Percentiles rank a stretch among this genome's conserved stretches.
Conservation (phyloP, 805 yeast species). For the Isabelozyma pseudorhagii region DNA sequence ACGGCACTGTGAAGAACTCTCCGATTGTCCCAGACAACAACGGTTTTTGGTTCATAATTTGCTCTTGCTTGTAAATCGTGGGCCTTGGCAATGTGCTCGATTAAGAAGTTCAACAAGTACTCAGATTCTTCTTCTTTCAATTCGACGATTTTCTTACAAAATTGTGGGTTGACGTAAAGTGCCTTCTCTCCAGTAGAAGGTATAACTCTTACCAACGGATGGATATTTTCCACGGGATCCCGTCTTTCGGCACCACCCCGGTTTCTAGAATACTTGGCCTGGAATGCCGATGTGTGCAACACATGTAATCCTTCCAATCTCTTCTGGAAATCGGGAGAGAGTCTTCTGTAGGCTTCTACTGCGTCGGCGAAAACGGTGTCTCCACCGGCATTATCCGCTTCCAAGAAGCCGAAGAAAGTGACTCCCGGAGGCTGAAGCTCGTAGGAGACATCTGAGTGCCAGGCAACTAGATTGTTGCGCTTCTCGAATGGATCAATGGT, state of each 20-base stretch:
- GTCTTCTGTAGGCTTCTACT: conserved; percentile 37
- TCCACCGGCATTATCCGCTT: conserved; percentile 38
- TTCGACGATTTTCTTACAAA: conserved; percentile 34
- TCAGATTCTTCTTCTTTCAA: conserved; percentile 37
- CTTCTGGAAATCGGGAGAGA: conserved; percentile 35
- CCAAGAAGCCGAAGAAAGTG: conserved; percentile 35
- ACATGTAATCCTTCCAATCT: conserved; percentile 33
- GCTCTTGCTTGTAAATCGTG: conserved; percentile 40
- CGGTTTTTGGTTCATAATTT: conserved; percentile 31
- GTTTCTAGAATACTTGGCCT: conserved; percentile 23
- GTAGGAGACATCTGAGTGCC: conserved; percentile 38
- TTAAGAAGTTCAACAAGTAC: conserved; percentile 30
- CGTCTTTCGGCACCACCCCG: conserved; percentile 31
- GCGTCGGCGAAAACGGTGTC: conserved; percentile 39
- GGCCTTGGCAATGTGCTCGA: conserved; percentile 27
- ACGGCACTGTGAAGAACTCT: conserved; percentile 34
- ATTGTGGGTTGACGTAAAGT: conserved; percentile 32
- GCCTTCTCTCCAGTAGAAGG: conserved; percentile 37
- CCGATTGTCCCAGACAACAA: conserved; percentile 41
- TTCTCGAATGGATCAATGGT: conserved; percentile 9
- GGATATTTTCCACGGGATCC: conserved; percentile 33
- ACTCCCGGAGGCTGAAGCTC: conserved; percentile 41
- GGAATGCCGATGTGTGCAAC: conserved; percentile 34
- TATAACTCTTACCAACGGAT: conserved; percentile 37
- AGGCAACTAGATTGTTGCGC: conserved; percentile 26